phyloP scores from a whole-genome alignment of 257 asterid species.

The Leonotis leonurus region DNA sequence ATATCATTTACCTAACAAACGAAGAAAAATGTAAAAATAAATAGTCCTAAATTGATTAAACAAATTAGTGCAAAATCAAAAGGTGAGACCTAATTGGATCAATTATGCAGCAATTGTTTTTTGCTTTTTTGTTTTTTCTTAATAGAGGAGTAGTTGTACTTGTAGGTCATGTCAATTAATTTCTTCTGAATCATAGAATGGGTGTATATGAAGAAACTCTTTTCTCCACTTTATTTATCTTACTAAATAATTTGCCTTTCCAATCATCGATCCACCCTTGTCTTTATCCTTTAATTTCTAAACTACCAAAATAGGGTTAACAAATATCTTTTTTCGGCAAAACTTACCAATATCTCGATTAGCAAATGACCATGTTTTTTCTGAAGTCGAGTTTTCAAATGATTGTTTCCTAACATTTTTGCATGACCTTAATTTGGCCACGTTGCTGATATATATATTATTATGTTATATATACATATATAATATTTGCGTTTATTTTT shows the following conservation, averaged over 20 bases:
- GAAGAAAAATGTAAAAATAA: too few relatives aligned
- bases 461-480: too few relatives aligned
- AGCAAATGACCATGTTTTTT: neutral
- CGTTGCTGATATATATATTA: too few relatives aligned
- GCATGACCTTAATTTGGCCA: neutral
- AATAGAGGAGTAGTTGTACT: neutral
- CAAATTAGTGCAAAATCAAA: slow-evolving; percentile 19
- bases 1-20: too few relatives aligned
- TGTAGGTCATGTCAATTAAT: slow-evolving; percentile 14
- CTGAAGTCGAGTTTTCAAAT: slow-evolving; percentile 4
- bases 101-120: neutral
- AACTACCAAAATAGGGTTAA: neutral
- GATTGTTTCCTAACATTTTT: slow-evolving; percentile 13
- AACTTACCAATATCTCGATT: neutral
- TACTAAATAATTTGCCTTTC: slow-evolving; percentile 6
- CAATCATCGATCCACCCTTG: neutral
- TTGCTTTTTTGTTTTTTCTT: too few relatives aligned
- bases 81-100: slow-evolving; percentile 18
- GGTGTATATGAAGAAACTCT: neutral
- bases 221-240: neutral
- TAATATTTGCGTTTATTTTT: too few relatives aligned
- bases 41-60: neutral
- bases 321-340: neutral
- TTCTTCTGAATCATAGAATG: too few relatives aligned
- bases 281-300: neutral